A percentile compares a stretch with the other conserved stretches of the same genome.
phyloP scores from a whole-genome alignment of 2,329 filamentous ascomycete genomes.

The Monilinia aucupariae region DNA sequence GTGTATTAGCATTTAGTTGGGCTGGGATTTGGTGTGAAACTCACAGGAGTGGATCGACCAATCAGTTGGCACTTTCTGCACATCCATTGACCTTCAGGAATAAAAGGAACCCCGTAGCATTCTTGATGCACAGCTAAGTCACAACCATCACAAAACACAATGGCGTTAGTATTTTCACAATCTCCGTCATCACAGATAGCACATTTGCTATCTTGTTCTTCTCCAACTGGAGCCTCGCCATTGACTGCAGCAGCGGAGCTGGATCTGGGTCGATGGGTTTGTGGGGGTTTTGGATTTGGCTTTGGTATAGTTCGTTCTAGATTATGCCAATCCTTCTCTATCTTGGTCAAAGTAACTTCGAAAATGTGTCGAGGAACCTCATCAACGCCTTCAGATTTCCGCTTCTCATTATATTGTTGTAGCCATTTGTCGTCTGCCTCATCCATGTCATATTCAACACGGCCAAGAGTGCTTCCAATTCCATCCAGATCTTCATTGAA shows the following conservation, averaged over 20 bases:
- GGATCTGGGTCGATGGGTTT: constrained; percentile 86
- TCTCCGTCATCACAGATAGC: constrained; percentile 99
- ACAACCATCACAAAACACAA: constrained; percentile 97
- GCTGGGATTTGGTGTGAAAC: constrained; percentile 35
- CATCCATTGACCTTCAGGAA: constrained; percentile 96
- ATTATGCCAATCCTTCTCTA: constrained; percentile 97
- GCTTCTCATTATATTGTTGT: constrained; percentile 71
- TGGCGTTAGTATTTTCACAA: constrained; percentile 97
- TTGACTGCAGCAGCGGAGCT: constrained; percentile 94
- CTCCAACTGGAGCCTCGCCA: constrained; percentile 78
- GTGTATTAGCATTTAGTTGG: constrained; percentile 19
- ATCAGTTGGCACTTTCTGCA: constrained; percentile 96
- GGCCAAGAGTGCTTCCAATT: constrained; percentile 55
- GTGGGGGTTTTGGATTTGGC: constrained; percentile 90
- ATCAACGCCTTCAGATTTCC: constrained; percentile 69
- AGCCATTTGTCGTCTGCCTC: constrained; percentile 98
- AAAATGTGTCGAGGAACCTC: constrained; percentile 89
- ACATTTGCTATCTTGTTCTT: constrained; percentile 96
- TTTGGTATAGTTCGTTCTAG: constrained; percentile 96
- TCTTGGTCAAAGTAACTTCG: constrained; percentile 97
- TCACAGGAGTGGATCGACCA: constrained; percentile 77
- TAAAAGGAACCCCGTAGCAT: constrained; percentile 97
- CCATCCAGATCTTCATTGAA: constrained; percentile 54
- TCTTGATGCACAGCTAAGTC: constrained; percentile 97
- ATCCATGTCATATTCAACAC: constrained; percentile 99